Conservation (phyloP, 176 grass and related monocot genomes). For the Oryza rufipogon region DNA sequence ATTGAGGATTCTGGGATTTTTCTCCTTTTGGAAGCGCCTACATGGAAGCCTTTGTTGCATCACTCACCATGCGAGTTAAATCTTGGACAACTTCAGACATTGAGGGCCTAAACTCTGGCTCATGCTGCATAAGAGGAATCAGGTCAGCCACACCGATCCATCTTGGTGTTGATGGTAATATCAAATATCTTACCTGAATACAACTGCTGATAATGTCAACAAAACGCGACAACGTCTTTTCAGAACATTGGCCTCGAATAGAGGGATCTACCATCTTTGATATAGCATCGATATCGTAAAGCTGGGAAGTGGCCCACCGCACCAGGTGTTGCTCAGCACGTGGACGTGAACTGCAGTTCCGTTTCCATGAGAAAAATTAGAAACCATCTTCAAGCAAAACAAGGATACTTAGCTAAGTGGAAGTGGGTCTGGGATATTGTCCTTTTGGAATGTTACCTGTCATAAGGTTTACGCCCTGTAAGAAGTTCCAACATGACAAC, state of each 20-base stretch:
- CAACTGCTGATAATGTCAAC: constrained; percentile 88
- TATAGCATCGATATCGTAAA: constrained; percentile 85
- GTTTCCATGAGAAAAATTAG: constrained; percentile 21
- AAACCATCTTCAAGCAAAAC: constrained; percentile 35
- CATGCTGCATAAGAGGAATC: constrained; percentile 46
- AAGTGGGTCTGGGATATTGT: neutral
- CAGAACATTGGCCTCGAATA: constrained; percentile 76
- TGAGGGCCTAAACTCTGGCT: constrained; percentile 84
- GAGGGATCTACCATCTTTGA: constrained; percentile 87
- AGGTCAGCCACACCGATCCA: neutral
- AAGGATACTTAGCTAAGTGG: neutral
- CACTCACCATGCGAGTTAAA: constrained; percentile 67
- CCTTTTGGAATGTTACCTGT: constrained; percentile 54
- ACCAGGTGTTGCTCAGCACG: constrained; percentile 88
- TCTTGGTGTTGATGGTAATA: neutral
- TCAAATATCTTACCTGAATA: constrained; percentile 67
- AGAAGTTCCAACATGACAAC: constrained; percentile 98
- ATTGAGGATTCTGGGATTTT: neutral
- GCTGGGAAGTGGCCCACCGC: constrained; percentile 83
- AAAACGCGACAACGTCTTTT: constrained; percentile 79
- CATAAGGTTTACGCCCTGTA: constrained; percentile 88
- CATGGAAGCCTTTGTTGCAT: constrained; percentile 54
- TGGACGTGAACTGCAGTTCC: constrained; percentile 71
- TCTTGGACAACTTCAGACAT: constrained; percentile 96
- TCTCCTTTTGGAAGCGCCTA: constrained; percentile 21